Evolutionary conservation across 768 basidiomycete genomes (phyloP), one percentile per base, ranked within the genome.

Genomic region (Asterophora lycoperdoides): DNA sequence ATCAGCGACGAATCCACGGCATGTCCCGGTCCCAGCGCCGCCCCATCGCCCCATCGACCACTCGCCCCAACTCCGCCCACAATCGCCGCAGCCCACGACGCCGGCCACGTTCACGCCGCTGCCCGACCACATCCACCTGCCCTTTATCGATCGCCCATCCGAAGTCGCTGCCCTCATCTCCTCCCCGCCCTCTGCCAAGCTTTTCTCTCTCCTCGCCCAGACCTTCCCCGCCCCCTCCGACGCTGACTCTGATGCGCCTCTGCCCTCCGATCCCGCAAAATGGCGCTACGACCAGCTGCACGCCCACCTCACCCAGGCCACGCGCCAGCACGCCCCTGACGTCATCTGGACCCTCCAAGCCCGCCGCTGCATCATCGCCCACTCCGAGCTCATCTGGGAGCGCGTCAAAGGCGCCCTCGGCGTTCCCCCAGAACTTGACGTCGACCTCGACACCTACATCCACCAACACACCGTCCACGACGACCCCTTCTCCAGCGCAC

Each of bases 321-420:
- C 84, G 53, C 78, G 90, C 9, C 71, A 79, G 33, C 67, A 80
- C 28, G 81, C 76, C 0, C 73, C 81, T 2, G 93, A 96, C 58
- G 72, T 75, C 15, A 60, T 80, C 26, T 96, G 90, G 89, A 80
- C 85, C 39, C 72, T 76, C 58, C 77, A 78, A 8, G 79, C 83
- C 0, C 82, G 90, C n/a, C 76, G 74, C 46, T 92, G 90, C 57
- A 78, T 95, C 57, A 72, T 87, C 17, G 68, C 78, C 19, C 84
- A 84, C 55, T 86, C 83, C 11, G 92, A 94, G 59, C 79, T 92
- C 34, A 84, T 94, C 47, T 96, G 93, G 93, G 91, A 94, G 64
- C 79, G 91, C 48, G 71, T 94, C 59, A 93, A 93, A 59, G 86
- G 82, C 26, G 91, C 89, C 0, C 71, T 96, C 1, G 93, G 93